These are phyloP conservation scores for Trichoderma endophyticum DNA, from an alignment of 2,329 filamentous ascomycete species.

Conservation along the genomic window DNA sequence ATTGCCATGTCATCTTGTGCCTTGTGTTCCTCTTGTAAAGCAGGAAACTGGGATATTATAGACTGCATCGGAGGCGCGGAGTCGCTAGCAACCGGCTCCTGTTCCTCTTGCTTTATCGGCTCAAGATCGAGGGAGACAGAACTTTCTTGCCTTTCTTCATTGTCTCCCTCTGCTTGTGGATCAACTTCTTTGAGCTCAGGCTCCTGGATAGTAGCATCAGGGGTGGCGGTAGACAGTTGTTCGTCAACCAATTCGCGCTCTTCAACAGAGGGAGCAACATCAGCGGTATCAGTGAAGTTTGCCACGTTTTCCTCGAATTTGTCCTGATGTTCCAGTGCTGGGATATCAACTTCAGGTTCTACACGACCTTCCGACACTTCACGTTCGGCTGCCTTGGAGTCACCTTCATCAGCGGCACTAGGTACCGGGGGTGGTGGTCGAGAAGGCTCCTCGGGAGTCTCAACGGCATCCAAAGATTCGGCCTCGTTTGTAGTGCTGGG, in stretches of 20 bases:
- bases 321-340: neutral
- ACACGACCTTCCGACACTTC: neutral
- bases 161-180: constrained; percentile 32
- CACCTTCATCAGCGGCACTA: neutral
- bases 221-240: neutral
- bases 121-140: constrained; percentile 8
- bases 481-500: neutral
- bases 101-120: neutral
- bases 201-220: neutral
- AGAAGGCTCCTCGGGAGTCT: neutral
- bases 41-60: neutral
- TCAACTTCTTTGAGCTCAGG: neutral
- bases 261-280: neutral
- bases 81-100: neutral
- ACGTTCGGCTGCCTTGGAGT: neutral
- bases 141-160: constrained; percentile 33
- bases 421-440: neutral
- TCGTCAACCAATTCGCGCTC: neutral
- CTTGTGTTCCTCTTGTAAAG: constrained; percentile 13
- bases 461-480: neutral
- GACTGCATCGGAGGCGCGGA: neutral
- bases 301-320: neutral
- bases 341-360: neutral
- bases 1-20: constrained; percentile 22
- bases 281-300: neutral